Evolutionary conservation across 1,284 basidiomycete species (phyloP).

Genomic region (Mycena citricolor): DNA sequence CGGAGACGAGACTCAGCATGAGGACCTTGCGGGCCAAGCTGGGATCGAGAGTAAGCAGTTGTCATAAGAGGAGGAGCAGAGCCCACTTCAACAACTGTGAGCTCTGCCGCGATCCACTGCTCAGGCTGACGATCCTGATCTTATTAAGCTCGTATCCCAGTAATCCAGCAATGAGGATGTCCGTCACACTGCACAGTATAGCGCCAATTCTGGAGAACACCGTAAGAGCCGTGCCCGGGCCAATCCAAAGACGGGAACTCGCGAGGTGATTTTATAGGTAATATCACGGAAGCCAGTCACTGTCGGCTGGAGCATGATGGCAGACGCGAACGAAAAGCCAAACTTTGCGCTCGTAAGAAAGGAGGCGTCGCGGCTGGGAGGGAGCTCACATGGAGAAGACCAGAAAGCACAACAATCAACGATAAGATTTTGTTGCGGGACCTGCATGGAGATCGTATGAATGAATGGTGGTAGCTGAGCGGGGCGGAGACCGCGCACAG

Average conservation of each 20-base stretch:
- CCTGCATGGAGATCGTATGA: not conserved
- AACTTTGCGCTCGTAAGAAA: not conserved
- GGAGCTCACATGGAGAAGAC: conserved; percentile 7
- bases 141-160: conserved; percentile 4
- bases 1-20: conserved; percentile 2
- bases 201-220: conserved; percentile 5
- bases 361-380: not conserved
- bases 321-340: conserved; percentile 3
- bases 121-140: not conserved
- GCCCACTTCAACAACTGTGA: not conserved
- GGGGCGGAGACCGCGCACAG: conserved; percentile 1
- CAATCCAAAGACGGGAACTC: not conserved
- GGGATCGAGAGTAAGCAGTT: not conserved
- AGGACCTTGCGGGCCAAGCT: not conserved
- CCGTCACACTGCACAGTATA: conserved; percentile 5
- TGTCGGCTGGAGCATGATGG: not conserved
- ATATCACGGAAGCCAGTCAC: not conserved
- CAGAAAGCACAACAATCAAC: not conserved
- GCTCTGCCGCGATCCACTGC: not conserved
- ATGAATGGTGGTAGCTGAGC: not conserved
- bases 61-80: not conserved
- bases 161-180: conserved; percentile 7
- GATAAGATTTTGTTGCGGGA: conserved; percentile 3
- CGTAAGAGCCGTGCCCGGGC: not conserved
- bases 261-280: conserved; percentile 4